Conservation (phyloP, 2,329 filamentous ascomycete genomes). For the Fusarium floridanum region DNA sequence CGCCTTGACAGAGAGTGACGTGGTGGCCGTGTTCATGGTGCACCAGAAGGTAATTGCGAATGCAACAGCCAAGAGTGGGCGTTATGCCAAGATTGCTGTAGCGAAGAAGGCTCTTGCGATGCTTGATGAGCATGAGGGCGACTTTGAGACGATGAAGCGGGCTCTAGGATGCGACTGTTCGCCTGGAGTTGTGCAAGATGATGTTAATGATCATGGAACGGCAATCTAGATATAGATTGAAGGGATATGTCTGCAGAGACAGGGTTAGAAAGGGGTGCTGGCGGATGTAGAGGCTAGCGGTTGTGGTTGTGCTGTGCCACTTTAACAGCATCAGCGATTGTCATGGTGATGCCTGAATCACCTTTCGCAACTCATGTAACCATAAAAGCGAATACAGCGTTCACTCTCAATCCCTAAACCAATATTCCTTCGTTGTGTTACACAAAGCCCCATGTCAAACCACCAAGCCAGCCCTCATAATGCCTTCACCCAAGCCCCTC, state of each 20-base stretch:
- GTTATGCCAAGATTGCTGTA: conserved; percentile 79
- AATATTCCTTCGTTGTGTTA: neutral
- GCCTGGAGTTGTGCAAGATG: neutral
- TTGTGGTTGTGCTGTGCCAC: neutral
- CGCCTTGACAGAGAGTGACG: conserved; percentile 60
- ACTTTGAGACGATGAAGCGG: conserved; percentile 64
- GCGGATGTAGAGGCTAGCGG: no score
- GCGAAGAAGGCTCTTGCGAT: conserved; percentile 69
- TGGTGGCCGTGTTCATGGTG: conserved; percentile 81
- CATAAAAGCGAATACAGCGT: neutral
- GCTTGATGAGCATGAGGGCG: conserved; percentile 60
- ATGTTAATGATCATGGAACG: conserved; percentile 28
- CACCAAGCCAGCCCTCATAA: neutral
- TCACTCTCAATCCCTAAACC: neutral
- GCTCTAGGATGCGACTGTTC: conserved; percentile 75
- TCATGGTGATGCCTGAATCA: neutral
- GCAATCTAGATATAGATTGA: conserved; percentile 14
- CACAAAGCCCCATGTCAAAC: neutral
- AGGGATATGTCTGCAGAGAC: neutral
- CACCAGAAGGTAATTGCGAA: conserved; percentile 78
- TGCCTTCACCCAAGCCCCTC: neutral
- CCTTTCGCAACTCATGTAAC: neutral
- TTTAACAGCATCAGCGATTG: neutral
- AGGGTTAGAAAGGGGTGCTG: no score
- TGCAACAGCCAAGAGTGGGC: conserved; percentile 70